Evolutionary conservation across 306 rosid species (phyloP).

Genomic region (Cicer yamashitae): DNA sequence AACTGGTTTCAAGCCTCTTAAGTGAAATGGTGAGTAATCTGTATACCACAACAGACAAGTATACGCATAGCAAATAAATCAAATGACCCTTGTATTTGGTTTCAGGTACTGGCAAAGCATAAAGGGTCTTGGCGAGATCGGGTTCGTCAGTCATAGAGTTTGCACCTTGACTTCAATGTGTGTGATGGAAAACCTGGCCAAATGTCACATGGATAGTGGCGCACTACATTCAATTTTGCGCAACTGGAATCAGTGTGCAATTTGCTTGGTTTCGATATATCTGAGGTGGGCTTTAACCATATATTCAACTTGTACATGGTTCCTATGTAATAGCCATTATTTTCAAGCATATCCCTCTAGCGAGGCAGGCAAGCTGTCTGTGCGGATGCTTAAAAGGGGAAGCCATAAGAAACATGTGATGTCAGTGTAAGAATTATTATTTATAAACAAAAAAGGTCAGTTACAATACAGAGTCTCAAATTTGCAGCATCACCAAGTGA

Average conservation of each 20-base stretch:
- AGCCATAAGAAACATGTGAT: neutral
- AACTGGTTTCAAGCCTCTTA: conserved; percentile 64
- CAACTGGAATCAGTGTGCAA: conserved; percentile 19
- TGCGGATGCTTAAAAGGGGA: conserved; percentile 10
- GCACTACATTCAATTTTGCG: conserved; percentile 24
- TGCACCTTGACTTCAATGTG: conserved; percentile 20
- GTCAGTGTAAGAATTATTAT: neutral
- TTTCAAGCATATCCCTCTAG: conserved; percentile 6
- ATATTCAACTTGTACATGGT: conserved; percentile 16
- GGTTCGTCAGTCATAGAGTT: conserved; percentile 58
- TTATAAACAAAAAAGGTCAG: neutral
- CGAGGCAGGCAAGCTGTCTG: neutral
- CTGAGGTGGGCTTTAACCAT: conserved; percentile 35
- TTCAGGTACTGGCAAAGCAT: conserved; percentile 79
- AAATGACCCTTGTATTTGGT: conserved; percentile 36
- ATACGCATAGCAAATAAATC: conserved; percentile 18
- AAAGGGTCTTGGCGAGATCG: conserved; percentile 97
- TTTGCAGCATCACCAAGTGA: too few relatives aligned
- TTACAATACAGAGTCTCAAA: too few relatives aligned
- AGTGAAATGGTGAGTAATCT: conserved; percentile 73
- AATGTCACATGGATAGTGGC: conserved; percentile 1
- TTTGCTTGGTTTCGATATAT: conserved; percentile 29
- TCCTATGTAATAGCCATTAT: neutral
- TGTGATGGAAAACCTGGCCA: conserved; percentile 19
- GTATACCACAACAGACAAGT: neutral